Percentiles rank a stretch among this genome's conserved stretches.
phyloP scores from a whole-genome alignment of 2,329 filamentous ascomycete genomes.

The Pseudogymnoascus verrucosus region DNA sequence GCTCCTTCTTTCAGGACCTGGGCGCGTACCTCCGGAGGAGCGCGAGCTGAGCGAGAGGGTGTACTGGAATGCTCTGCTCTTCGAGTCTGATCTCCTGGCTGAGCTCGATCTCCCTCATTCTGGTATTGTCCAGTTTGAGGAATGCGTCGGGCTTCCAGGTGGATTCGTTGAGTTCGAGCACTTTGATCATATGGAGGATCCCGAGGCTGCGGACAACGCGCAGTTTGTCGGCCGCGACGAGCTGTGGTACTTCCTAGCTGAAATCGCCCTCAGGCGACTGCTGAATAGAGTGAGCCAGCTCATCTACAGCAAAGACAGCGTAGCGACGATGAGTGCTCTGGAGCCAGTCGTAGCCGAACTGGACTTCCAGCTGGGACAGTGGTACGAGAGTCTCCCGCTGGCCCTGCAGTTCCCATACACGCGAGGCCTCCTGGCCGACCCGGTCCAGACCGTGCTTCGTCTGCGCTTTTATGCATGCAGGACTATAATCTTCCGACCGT shows the following conservation, averaged over 20 bases:
- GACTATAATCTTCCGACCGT: conserved; percentile 79
- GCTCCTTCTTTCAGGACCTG: conserved; percentile 65
- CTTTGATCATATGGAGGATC: conserved; percentile 40
- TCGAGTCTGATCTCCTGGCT: conserved; percentile 71
- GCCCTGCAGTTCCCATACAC: conserved; percentile 72
- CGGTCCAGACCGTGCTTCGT: conserved; percentile 70
- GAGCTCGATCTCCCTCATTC: conserved; percentile 77
- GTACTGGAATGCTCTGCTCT: conserved; percentile 77
- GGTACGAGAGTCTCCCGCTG: conserved; percentile 71
- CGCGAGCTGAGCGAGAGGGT: conserved; percentile 68
- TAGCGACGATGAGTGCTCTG: conserved; percentile 62
- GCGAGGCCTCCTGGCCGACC: conserved; percentile 57
- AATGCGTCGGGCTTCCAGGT: conserved; percentile 68
- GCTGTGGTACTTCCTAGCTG: conserved; percentile 78
- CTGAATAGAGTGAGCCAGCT: conserved; percentile 73
- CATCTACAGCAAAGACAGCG: conserved; percentile 67
- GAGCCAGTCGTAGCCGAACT: conserved; percentile 73
- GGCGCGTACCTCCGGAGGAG: conserved; percentile 60
- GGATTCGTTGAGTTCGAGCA: conserved; percentile 55
- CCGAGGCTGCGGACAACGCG: conserved; percentile 28
- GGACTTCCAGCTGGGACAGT: conserved; percentile 75
- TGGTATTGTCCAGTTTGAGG: conserved; percentile 74
- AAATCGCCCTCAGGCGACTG: conserved; percentile 69
- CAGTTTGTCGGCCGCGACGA: conserved; percentile 64
- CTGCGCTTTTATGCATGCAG: conserved; percentile 78